A percentile compares a stretch with the other conserved stretches of the same genome.
Evolutionary conservation across 225 moss, liverwort and hornwort species (phyloP).

Genomic region (Polytrichum commune): DNA sequence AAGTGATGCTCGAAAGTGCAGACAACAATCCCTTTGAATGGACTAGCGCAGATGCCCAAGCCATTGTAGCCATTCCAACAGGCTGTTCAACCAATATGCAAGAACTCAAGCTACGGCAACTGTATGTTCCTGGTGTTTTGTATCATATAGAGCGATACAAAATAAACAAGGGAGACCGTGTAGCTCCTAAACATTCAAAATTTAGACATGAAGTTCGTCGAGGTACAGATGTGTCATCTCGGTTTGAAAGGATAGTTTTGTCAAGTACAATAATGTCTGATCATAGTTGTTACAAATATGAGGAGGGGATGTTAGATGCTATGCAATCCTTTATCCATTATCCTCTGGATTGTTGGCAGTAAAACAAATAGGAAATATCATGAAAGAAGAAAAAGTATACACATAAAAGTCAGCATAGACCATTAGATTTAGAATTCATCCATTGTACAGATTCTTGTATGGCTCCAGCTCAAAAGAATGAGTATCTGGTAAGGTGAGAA

Average conservation of each 20-base stretch:
- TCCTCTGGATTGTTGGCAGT: no score
- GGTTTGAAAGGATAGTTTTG: slow-evolving; percentile 66
- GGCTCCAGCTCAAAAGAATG: no score
- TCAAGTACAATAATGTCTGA: slow-evolving; percentile 62
- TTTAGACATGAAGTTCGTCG: slow-evolving; percentile 43
- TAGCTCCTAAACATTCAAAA: slow-evolving; percentile 19
- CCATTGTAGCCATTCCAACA: slow-evolving; percentile 27
- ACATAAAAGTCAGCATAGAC: no score
- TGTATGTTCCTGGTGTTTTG: slow-evolving; percentile 39
- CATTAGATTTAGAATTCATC: no score
- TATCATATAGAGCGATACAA: slow-evolving; percentile 46
- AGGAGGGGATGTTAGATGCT: slow-evolving; percentile 41
- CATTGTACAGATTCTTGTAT: no score
- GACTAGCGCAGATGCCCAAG: slow-evolving; percentile 37
- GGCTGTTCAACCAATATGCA: slow-evolving; percentile 21
- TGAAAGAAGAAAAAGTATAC: no score
- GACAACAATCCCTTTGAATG: not conserved
- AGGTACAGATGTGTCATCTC: slow-evolving; percentile 57
- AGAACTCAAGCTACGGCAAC: slow-evolving; percentile 41
- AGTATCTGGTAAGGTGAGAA: no score
- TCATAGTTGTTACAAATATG: slow-evolving; percentile 43
- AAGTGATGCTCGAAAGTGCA: no score
- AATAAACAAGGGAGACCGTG: slow-evolving; percentile 21
- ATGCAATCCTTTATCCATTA: no score
- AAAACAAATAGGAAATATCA: no score